Evolutionary conservation across 83 land plant species (phyloP), one percentile per base, ranked within the genome.

Genomic region (Picea engelmannii): DNA sequence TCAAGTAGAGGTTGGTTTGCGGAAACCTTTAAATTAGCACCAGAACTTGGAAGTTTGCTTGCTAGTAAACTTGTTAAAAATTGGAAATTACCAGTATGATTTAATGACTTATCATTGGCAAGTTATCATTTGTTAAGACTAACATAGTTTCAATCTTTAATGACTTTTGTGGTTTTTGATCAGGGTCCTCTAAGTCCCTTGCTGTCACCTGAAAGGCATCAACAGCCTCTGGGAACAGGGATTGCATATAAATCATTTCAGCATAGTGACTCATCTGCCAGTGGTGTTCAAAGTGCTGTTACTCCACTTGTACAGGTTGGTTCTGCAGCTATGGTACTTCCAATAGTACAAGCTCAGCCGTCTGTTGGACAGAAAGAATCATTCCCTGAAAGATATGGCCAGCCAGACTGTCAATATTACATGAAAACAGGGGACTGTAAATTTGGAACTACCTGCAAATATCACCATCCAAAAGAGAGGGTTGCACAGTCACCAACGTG

Each of bases 151-250:
- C 21, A 42, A 74, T 47, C 13, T 47, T 78, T 35, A 4, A 80
- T 47, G 55, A 5, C 23, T 49, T 80, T 62, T 82, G 21, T 65
- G 52, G 25, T 40, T 47, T 65, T 82, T 62, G 9, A 74, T 74
- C 77, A 88, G 90, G 83, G 79, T 81, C 73, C 81, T 64, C 63
- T 82, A 31, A 76, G 78, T 63, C 76, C 87, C 73, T 78, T 78
- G 27, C 80, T 78, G 6, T 78, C 80, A 55, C 77, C 83, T 70
- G 90, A 88, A 78, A 83, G 83, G 65, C 77, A 75, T 15, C 24
- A 85, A 25, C 84, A 40, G 49, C 70, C 80, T 42, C 21, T 47
- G 11, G 77, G 77, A 47, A 47, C 77, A 47, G 77, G 77, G 16
- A 10, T n/a, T 21, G 16, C 59, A 21, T 74, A 74, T 9, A 74